These are phyloP conservation scores for Didymella arachidicola DNA, from an alignment of 2,329 filamentous ascomycete genomes.

Conservation along the genomic window DNA sequence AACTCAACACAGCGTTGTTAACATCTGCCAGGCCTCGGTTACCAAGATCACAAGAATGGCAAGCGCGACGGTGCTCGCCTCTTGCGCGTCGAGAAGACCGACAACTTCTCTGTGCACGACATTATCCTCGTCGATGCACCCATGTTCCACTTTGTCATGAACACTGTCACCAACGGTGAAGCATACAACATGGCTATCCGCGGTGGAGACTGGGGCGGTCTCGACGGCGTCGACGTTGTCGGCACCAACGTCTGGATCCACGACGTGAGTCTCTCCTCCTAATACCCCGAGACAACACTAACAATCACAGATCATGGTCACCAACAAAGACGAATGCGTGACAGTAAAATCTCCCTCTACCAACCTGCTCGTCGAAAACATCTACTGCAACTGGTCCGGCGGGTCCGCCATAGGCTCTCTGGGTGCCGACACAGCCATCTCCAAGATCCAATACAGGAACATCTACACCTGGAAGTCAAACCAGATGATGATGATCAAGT, in stretches of 20 bases:
- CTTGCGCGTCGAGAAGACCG: conserved; percentile 56
- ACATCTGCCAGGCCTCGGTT: conserved; percentile 46
- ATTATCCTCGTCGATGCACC: conserved; percentile 59
- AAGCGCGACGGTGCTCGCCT: conserved; percentile 55
- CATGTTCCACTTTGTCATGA: conserved; percentile 60
- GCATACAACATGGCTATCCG: conserved; percentile 65
- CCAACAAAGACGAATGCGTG: conserved; percentile 69
- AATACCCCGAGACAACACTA: neutral
- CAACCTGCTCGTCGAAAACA: conserved; percentile 65
- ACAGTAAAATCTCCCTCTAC: conserved; percentile 60
- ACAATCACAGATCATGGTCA: conserved; percentile 58
- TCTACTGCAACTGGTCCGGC: conserved; percentile 70
- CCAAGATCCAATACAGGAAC: conserved; percentile 63
- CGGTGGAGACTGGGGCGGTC: conserved; percentile 60
- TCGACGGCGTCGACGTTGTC: conserved; percentile 66
- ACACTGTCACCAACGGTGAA: conserved; percentile 61
- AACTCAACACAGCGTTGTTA: neutral
- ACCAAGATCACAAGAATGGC: conserved; percentile 57
- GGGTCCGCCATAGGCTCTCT: conserved; percentile 67
- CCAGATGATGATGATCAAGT: conserved; percentile 71
- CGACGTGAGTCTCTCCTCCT: conserved; percentile 49
- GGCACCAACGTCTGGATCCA: conserved; percentile 65
- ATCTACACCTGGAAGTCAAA: conserved; percentile 67
- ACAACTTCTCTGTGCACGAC: conserved; percentile 60
- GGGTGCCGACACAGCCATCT: conserved; percentile 58